Percentiles rank a stretch among this genome's conserved stretches.
Evolutionary conservation across 345 rosid genomes (phyloP).

Genomic region (Aquilaria sinensis): DNA sequence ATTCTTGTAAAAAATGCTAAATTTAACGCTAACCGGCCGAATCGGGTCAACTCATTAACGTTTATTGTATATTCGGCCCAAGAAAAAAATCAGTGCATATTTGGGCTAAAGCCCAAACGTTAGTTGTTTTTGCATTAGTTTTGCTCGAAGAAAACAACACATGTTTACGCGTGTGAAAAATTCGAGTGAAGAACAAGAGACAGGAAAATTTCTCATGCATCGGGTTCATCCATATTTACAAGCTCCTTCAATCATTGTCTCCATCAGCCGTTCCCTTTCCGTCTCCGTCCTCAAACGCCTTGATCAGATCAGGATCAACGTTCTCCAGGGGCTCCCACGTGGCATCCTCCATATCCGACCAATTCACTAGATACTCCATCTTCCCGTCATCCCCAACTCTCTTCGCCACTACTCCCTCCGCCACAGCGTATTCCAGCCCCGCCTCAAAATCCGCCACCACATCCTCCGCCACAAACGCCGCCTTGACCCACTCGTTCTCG

Average conservation of each 20-base stretch:
- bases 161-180: too few relatives aligned
- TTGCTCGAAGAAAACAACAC: too few relatives aligned
- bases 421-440: conserved; percentile 83
- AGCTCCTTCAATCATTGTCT: background rate
- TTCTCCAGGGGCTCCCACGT: conserved; percentile 95
- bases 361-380: conserved; percentile 65
- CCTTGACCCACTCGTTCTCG: conserved; percentile 76
- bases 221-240: background rate
- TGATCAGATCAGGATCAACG: conserved; percentile 62
- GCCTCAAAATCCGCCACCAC: conserved; percentile 69
- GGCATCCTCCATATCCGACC: conserved; percentile 71
- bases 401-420: conserved; percentile 59
- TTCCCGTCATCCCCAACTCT: conserved; percentile 55
- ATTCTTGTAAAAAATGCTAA: too few relatives aligned
- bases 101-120: too few relatives aligned
- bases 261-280: background rate
- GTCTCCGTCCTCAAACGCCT: conserved; percentile 34
- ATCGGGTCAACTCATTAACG: too few relatives aligned
- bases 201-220: too few relatives aligned
- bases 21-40: too few relatives aligned
- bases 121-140: too few relatives aligned
- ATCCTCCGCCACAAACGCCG: conserved; percentile 56
- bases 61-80: too few relatives aligned
- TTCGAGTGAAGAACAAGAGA: too few relatives aligned
- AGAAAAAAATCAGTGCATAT: too few relatives aligned